Conservation (phyloP, 352 stramenopile species). For the Globisporangium nagaii region DNA sequence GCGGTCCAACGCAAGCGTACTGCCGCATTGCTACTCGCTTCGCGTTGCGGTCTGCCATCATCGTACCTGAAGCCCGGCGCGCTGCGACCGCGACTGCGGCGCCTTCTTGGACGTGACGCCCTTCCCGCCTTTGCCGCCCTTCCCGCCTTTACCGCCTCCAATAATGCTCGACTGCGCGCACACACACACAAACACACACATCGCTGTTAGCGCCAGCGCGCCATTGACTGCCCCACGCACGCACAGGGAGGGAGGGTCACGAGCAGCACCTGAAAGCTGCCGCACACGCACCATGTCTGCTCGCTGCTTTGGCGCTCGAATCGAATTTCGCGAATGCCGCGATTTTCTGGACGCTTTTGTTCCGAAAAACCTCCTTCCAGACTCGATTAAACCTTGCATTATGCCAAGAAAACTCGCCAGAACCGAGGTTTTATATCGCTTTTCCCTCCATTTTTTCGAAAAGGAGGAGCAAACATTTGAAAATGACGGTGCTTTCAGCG, state of each 20-base stretch:
- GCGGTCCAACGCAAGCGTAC: background rate
- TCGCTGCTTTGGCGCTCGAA: background rate
- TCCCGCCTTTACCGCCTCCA: slow-evolving; percentile 95
- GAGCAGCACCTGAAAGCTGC: no score
- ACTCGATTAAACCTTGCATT: no score
- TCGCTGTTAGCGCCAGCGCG: no score
- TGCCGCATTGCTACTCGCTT: background rate
- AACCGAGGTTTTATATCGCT: background rate
- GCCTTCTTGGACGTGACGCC: slow-evolving; percentile 98
- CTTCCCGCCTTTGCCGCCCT: slow-evolving; percentile 99
- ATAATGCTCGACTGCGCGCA: slow-evolving; percentile 58
- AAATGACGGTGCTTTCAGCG: background rate
- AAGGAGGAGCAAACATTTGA: slow-evolving; percentile 1
- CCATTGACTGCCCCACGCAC: no score
- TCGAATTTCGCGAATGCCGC: background rate
- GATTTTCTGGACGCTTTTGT: no score
- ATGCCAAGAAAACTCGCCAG: background rate
- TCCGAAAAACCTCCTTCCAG: no score
- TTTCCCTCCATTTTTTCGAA: slow-evolving; percentile 1
- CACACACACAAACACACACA: background rate
- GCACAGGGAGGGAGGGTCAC: no score
- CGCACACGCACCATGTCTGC: slow-evolving; percentile 3
- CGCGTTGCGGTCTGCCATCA: background rate
- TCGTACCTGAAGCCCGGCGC: slow-evolving; percentile 94
- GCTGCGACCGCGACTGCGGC: slow-evolving; percentile 96